phyloP scores from a whole-genome alignment of 2,329 filamentous ascomycete genomes.

The Xylaria sp. region DNA sequence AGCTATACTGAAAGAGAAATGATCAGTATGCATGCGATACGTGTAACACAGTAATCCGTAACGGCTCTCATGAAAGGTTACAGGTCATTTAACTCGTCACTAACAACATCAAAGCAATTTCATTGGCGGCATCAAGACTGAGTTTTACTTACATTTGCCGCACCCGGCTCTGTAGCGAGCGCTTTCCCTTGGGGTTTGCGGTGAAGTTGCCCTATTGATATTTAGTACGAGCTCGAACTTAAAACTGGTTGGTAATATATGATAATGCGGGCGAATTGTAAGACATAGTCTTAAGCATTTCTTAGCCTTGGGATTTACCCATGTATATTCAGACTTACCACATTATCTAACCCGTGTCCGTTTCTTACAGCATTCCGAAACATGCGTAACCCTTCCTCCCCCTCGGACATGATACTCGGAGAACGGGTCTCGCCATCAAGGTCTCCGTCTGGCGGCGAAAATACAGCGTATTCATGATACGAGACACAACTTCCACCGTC shows the following conservation, averaged over 20 bases:
- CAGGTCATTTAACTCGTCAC: neutral
- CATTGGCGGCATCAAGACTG: neutral
- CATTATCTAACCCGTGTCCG: slow-evolving; percentile 44
- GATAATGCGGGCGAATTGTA: neutral
- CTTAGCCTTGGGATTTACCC: neutral
- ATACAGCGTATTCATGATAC: slow-evolving; percentile 49
- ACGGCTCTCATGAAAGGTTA: neutral
- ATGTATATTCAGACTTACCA: slow-evolving; percentile 37
- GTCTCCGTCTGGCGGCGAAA: slow-evolving; percentile 38
- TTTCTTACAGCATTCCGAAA: slow-evolving; percentile 43
- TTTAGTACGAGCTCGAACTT: slow-evolving; percentile 6
- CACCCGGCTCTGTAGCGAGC: slow-evolving; percentile 42
- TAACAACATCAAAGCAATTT: neutral
- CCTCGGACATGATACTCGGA: slow-evolving; percentile 47
- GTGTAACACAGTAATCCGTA: neutral
- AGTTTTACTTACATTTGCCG: slow-evolving; percentile 44
- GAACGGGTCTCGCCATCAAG: slow-evolving; percentile 40
- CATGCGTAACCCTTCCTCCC: slow-evolving; percentile 44
- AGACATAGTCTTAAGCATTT: neutral
- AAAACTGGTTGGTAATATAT: neutral
- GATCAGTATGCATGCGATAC: neutral
- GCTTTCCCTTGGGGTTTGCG: slow-evolving; percentile 41
- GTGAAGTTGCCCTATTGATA: slow-evolving; percentile 44
- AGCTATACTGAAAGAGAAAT: slow-evolving; percentile 40
- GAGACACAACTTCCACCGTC: slow-evolving; percentile 44